These are phyloP conservation scores for Davidsoniella eucalypti DNA, from an alignment of 2,329 filamentous ascomycete genomes.

Conservation along the genomic window DNA sequence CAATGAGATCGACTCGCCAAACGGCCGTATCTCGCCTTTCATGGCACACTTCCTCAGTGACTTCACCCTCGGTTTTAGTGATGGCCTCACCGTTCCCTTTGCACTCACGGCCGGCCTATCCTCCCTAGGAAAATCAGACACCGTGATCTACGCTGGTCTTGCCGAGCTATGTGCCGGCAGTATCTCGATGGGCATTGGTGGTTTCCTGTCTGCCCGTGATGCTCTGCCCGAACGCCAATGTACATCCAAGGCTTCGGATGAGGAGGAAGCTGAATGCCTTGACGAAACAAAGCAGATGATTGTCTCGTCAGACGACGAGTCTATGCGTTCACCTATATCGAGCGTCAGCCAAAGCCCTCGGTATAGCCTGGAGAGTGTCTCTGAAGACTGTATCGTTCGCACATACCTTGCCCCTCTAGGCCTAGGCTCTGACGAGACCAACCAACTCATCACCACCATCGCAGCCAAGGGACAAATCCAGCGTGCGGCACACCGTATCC, in stretches of 20 bases:
- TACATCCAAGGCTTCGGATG: not conserved
- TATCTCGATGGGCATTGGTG: constrained; percentile 59
- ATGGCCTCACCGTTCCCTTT: constrained; percentile 61
- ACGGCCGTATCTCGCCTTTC: constrained; percentile 13
- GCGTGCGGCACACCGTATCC: constrained; percentile 15
- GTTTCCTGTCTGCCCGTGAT: constrained; percentile 44
- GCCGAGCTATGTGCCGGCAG: constrained; percentile 56
- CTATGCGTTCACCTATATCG: not conserved
- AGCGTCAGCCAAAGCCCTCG: not conserved
- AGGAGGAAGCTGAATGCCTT: not conserved
- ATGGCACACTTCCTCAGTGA: constrained; percentile 36
- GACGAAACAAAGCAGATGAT: constrained; percentile 1
- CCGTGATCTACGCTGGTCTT: constrained; percentile 50
- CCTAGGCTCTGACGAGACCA: constrained; percentile 16
- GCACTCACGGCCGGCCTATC: constrained; percentile 55
- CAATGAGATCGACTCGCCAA: not conserved
- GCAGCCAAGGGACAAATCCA: constrained; percentile 19
- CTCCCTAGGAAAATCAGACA: constrained; percentile 40
- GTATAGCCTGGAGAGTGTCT: not conserved
- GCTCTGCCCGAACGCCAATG: constrained; percentile 14
- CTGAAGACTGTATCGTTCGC: constrained; percentile 17
- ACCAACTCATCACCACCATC: constrained; percentile 17
- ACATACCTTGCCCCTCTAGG: constrained; percentile 20
- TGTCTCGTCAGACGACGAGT: not conserved
- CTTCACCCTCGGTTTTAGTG: constrained; percentile 56